Base-by-base conservation (phyloP, 352 stramenopile genomes). In the Pythium dissotocum region DNA sequence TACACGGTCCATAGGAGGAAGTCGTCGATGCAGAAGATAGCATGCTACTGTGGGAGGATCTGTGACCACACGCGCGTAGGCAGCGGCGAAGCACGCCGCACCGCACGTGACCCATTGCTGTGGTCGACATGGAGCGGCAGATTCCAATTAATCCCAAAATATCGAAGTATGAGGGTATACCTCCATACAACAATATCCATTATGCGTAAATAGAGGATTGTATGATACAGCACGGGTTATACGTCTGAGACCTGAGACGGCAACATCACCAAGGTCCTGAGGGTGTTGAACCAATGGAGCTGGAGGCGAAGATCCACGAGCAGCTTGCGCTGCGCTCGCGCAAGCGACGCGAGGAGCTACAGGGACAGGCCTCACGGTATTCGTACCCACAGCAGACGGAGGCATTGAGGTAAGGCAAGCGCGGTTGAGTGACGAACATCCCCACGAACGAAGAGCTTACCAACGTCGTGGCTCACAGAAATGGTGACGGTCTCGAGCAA, bases 241-340 rank as follows among this genome's bases (percentile, higher is more conserved):
- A 13, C 40, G 24, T 49, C 40, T 49, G 40, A 49, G 40, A 49
- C 40, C 40, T 49, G 40, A 24, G 40, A 49, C 16, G 40, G 40
- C 40, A 4, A 18, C 38, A 16, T 18, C 0, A 40, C 35, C 35
- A 40, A 12, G 35, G 35, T 10, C 38, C 5, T 9, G 5, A 9
- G 10, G 16, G 36, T 18, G 13, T 49, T 14, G n/a, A 49, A 21
- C 13, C 42, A 58, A 72, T 73, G 67, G 61, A 73, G 18, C 60
- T 69, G 33, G 60, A 67, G 53, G 24, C 44, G 32, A 66, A 61
- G 46, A 67, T 79, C 36, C 18, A 59, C 1, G 67, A 72, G 56
- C 71, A 74, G 30, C 48, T 73, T 12, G 67, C 53, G 13, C 44
- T 58, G 28, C 67, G 60, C 35, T 16, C 46, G 13, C 32, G 55